These are phyloP conservation scores for Cryptosporidium bovis DNA, from an alignment of 169 alveolate genomes.

Conservation along the genomic window DNA sequence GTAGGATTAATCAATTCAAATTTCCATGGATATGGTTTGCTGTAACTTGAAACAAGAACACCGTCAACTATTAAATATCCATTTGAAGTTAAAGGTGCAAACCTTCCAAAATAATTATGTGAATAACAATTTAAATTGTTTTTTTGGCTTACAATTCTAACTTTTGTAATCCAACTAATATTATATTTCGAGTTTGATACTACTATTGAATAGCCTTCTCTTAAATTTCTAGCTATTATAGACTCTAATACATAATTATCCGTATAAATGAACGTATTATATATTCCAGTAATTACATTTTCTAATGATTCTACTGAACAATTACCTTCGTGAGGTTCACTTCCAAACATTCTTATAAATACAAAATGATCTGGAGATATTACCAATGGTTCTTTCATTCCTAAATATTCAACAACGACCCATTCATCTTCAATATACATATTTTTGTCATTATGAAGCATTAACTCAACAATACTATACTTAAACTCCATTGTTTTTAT, in stretches of 20 bases:
- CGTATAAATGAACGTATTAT: not conserved
- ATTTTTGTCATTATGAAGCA: slow-evolving; percentile 51
- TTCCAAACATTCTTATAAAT: slow-evolving; percentile 33
- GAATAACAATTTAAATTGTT: too few relatives aligned
- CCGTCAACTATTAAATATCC: slow-evolving; percentile 57
- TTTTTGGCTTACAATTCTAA: not conserved
- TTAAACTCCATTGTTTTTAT: slow-evolving; percentile 25
- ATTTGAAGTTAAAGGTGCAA: slow-evolving; percentile 52
- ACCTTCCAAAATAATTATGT: slow-evolving; percentile 25
- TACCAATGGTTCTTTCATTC: slow-evolving; percentile 28
- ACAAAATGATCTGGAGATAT: slow-evolving; percentile 56
- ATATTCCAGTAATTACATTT: not conserved
- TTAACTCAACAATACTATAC: slow-evolving; percentile 33
- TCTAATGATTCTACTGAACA: not conserved
- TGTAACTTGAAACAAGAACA: slow-evolving; percentile 66
- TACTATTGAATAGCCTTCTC: slow-evolving; percentile 28
- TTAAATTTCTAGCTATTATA: slow-evolving; percentile 32
- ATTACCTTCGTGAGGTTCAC: slow-evolving; percentile 44
- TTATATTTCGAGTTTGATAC: slow-evolving; percentile 8
- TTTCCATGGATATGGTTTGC: slow-evolving; percentile 72
- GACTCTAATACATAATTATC: not conserved
- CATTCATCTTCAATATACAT: slow-evolving; percentile 39
- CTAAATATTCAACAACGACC: slow-evolving; percentile 25
- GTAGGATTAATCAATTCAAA: slow-evolving; percentile 30
- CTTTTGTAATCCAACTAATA: slow-evolving; percentile 44